Conservation (phyloP, 768 basidiomycete species). For the Rhodotorula diobovata region DNA sequence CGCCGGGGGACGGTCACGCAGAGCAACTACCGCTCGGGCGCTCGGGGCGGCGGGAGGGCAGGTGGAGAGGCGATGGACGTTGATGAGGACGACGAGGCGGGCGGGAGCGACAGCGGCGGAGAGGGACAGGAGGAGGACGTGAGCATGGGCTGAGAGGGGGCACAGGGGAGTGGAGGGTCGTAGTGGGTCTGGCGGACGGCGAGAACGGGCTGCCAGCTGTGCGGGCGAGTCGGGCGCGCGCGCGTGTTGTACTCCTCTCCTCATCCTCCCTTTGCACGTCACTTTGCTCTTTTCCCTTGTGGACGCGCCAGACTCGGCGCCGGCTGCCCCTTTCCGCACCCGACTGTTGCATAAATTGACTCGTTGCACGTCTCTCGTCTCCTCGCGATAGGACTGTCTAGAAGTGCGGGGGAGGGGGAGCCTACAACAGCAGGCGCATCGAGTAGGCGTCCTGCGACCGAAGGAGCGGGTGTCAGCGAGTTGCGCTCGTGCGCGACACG, state of each 20-base stretch:
- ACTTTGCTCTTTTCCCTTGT: no score
- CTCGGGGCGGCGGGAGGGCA: background rate
- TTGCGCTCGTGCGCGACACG: no score
- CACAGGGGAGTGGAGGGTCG: no score
- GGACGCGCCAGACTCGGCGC: no score
- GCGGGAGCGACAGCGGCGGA: background rate
- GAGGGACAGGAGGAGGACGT: slow-evolving; percentile 30
- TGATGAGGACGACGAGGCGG: slow-evolving; percentile 9
- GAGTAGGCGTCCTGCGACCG: slow-evolving; percentile 35
- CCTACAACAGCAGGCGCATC: slow-evolving; percentile 30
- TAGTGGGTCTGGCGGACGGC: no score
- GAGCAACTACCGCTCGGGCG: slow-evolving; percentile 1
- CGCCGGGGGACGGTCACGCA: slow-evolving; percentile 9
- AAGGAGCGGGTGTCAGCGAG: no score
- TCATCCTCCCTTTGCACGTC: no score
- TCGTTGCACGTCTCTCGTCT: background rate
- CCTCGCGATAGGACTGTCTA: no score
- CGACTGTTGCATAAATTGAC: no score
- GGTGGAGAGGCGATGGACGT: background rate
- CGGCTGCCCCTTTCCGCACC: no score
- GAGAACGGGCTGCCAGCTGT: no score
- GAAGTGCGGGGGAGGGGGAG: background rate
- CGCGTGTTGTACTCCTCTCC: no score
- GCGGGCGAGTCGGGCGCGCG: background rate
- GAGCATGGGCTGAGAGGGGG: slow-evolving; percentile 1